Evolutionary conservation across 192 early-diverging fungal species (phyloP), one percentile per base, ranked within the genome.

Genomic region (Piromyces finnis): DNA sequence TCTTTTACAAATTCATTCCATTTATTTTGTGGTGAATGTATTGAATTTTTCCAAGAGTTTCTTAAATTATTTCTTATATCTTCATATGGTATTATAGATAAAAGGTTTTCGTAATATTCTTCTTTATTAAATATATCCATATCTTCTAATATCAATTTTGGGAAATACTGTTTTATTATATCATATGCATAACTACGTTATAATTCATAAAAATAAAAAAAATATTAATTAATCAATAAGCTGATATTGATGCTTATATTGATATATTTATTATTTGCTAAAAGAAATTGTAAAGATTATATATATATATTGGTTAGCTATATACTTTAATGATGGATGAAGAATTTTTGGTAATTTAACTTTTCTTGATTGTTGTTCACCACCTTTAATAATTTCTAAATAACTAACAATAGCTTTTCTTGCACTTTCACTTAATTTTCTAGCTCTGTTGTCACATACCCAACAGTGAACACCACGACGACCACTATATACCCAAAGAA

Each of bases 381-480:
- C 93, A 28, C 95, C 96, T 84, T 87, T 87, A 80, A 87, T 82
- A 29, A 99, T 87, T 79, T 92, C 92, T 36, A 99, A 78, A 83
- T 95, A 99, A 16, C 89, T 84, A 1, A 95, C 92, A 68, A 99
- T 92, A 0, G 95, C 92, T 36, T 90, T 89, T 78, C 97, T 86
- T n/a, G 88, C 89, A 14, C 93, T 90, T 78, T 93, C 90, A 78
- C 88, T 90, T 81, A 99, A 83, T 80, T 88, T 84, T 13, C 94
- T 89, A 9, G 97, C 97, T 17, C 90, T 85, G 79, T 95, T 93
- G 84, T 99, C 97, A 78, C 91, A 93, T 28, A 99, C 92, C 97
- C 97, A 99, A 87, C 96, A 97, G 90, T 99, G 97, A 41, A 98
- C 94, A 82, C 97, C 97, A 85, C 97, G 94, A 79, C 97, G 93